Percentiles rank a stretch among this genome's conserved stretches.
phyloP scores from a whole-genome alignment of 805 yeast genomes.

The Candida tammaniensis region DNA sequence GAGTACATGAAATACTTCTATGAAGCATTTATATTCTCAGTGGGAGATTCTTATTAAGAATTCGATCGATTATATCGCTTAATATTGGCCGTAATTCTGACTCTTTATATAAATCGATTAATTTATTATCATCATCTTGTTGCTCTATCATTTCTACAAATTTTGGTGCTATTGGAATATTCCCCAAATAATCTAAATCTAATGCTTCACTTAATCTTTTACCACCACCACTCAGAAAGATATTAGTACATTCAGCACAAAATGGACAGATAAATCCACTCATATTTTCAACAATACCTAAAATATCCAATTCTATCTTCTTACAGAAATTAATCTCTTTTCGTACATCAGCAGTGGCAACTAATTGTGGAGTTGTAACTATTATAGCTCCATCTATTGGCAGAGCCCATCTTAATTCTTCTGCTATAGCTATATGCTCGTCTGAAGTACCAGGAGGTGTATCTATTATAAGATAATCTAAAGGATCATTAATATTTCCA shows the following conservation, averaged over 20 bases:
- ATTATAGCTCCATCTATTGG: slow-evolving; percentile 87
- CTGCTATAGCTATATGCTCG: slow-evolving; percentile 96
- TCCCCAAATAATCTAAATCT: slow-evolving; percentile 70
- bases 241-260: slow-evolving; percentile 88
- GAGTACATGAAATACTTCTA: neutral
- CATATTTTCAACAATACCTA: slow-evolving; percentile 95
- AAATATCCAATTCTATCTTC: slow-evolving; percentile 73
- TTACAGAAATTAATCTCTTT: slow-evolving; percentile 91
- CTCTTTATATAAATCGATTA: slow-evolving; percentile 33
- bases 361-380: slow-evolving; percentile 95
- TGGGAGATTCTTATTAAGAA: slow-evolving; percentile 30
- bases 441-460: slow-evolving; percentile 99
- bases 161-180: slow-evolving; percentile 88
- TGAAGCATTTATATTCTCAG: slow-evolving; percentile 10
- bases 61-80: slow-evolving; percentile 32
- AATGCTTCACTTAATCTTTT: slow-evolving; percentile 59
- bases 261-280: slow-evolving; percentile 94
- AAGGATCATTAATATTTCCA: slow-evolving; percentile 54
- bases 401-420: slow-evolving; percentile 66
- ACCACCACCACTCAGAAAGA: slow-evolving; percentile 95
- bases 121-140: slow-evolving; percentile 28
- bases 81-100: slow-evolving; percentile 38
- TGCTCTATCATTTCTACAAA: slow-evolving; percentile 86
- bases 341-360: slow-evolving; percentile 89
- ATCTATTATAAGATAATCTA: slow-evolving; percentile 80